A percentile compares a stretch with the other conserved stretches of the same genome.
These are phyloP conservation scores for Penicillium sp. DNA, from an alignment of 2,329 filamentous ascomycete species.

Conservation along the genomic window DNA sequence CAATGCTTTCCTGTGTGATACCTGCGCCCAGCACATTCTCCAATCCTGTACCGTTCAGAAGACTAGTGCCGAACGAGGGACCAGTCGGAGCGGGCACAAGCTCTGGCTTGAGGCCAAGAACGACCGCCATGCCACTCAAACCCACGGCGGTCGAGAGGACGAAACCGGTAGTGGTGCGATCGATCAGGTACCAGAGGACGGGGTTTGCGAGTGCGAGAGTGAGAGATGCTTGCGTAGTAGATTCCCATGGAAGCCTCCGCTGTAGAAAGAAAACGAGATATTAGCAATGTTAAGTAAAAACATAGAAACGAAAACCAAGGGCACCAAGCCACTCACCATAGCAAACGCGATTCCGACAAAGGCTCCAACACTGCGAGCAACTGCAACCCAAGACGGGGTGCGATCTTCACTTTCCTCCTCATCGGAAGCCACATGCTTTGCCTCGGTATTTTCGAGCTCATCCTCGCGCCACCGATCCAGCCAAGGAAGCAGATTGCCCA, in stretches of 20 bases:
- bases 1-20: conserved; percentile 53
- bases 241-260: conserved; percentile 90
- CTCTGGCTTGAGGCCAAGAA: conserved; percentile 74
- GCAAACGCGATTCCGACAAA: conserved; percentile 74
- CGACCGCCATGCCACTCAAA: conserved; percentile 67
- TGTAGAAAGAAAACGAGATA: conserved; percentile 39
- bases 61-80: conserved; percentile 31
- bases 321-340: conserved; percentile 64
- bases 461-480: conserved; percentile 74
- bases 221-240: conserved; percentile 86
- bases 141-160: conserved; percentile 74
- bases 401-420: conserved; percentile 32
- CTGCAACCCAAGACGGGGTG: conserved; percentile 64
- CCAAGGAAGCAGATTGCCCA: conserved; percentile 81
- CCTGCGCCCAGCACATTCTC: conserved; percentile 34
- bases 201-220: conserved; percentile 90
- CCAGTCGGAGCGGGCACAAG: conserved; percentile 69
- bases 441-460: conserved; percentile 36
- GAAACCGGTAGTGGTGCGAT: conserved; percentile 82
- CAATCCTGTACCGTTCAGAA: conserved; percentile 31
- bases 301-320: not conserved
- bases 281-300: conserved; percentile 7
- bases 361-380: conserved; percentile 66
- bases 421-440: conserved; percentile 27
- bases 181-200: conserved; percentile 92